Evolutionary conservation across 2,329 filamentous ascomycete genomes (phyloP).

Genomic region (Graphilbum fragrans): DNA sequence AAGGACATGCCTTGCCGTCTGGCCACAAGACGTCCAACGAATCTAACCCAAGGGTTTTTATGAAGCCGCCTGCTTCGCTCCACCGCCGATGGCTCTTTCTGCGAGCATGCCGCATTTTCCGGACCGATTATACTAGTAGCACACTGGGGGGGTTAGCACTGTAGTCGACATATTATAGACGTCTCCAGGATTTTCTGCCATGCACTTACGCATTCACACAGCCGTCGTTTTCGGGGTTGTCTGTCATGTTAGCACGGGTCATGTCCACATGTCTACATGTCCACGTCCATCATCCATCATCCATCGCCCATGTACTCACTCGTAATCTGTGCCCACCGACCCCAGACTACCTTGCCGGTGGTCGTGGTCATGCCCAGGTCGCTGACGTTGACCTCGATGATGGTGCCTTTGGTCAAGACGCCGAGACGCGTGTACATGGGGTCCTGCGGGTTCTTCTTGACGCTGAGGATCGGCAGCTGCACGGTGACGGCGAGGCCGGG

Average conservation of each 20-base stretch:
- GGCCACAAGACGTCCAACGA: too few relatives aligned
- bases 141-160: not conserved
- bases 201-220: slow-evolving; percentile 12
- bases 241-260: too few relatives aligned
- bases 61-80: too few relatives aligned
- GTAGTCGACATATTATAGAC: too few relatives aligned
- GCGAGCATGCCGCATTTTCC: too few relatives aligned
- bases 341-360: slow-evolving; percentile 88
- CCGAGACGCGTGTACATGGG: slow-evolving; percentile 88
- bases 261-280: too few relatives aligned
- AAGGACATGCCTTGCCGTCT: too few relatives aligned
- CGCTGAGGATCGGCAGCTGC: slow-evolving; percentile 63
- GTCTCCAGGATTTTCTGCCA: too few relatives aligned
- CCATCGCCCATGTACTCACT: too few relatives aligned
- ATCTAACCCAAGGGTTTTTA: too few relatives aligned
- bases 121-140: slow-evolving; percentile 2
- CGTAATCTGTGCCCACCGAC: slow-evolving; percentile 64
- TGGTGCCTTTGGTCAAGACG: slow-evolving; percentile 61
- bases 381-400: slow-evolving; percentile 82
- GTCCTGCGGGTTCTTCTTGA: slow-evolving; percentile 70
- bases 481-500: slow-evolving; percentile 45
- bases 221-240: slow-evolving; percentile 14
- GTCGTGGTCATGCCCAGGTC: slow-evolving; percentile 87
- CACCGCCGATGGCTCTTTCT: too few relatives aligned
- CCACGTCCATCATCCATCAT: too few relatives aligned